These are phyloP conservation scores for Magnusiomyces fungicola DNA, from an alignment of 1,139 yeast genomes.

Conservation along the genomic window DNA sequence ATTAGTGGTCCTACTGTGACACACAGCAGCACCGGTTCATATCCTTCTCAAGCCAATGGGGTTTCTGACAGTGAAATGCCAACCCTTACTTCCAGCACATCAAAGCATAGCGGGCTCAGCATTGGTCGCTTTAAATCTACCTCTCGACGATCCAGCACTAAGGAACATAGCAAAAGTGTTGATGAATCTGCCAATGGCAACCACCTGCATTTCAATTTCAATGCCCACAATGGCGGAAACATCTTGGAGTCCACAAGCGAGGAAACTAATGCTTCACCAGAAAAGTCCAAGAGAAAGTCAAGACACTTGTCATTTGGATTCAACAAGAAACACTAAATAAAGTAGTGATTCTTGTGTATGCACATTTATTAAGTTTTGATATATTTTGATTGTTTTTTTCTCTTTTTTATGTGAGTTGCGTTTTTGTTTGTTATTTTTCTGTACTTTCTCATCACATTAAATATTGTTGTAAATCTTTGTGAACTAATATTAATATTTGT, in stretches of 20 bases:
- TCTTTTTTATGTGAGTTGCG: neutral
- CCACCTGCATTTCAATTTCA: neutral
- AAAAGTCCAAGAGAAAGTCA: slow-evolving; percentile 5
- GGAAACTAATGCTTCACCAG: neutral
- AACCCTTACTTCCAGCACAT: neutral
- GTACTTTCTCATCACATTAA: neutral
- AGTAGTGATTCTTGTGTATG: neutral
- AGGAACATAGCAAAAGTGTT: slow-evolving; percentile 3
- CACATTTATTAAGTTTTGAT: neutral
- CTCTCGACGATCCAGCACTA: neutral
- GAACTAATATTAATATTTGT: no score
- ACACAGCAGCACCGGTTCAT: neutral
- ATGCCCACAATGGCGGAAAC: neutral
- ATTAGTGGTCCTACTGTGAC: neutral
- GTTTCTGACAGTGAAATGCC: neutral
- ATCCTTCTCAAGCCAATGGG: neutral
- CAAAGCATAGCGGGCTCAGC: neutral
- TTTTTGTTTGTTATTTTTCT: neutral
- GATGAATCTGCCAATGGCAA: neutral
- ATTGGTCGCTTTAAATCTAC: neutral
- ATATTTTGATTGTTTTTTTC: neutral
- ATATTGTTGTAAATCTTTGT: no score
- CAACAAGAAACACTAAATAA: slow-evolving; percentile 5
- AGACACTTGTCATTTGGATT: slow-evolving; percentile 12
- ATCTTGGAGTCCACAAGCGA: neutral